Conservation (phyloP, 2,329 filamentous ascomycete genomes). For the Colletotrichum spaethianum region DNA sequence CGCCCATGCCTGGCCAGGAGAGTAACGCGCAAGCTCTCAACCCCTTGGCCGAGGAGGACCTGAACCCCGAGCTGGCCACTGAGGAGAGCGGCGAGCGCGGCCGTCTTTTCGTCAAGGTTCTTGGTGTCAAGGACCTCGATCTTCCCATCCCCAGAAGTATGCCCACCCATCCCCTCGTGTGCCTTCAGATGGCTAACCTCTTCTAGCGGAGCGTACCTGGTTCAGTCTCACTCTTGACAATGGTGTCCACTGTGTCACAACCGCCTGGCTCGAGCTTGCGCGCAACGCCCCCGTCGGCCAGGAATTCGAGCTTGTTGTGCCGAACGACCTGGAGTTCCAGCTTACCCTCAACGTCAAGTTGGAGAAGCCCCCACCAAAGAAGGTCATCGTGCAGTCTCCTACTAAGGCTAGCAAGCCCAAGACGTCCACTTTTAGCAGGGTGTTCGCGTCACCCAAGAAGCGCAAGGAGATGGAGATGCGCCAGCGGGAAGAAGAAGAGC, state of each 20-base stretch:
- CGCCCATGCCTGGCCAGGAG: conserved; percentile 89
- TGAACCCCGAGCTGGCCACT: conserved; percentile 67
- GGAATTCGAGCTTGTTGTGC: conserved; percentile 97
- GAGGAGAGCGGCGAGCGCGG: conserved; percentile 91
- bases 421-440: conserved; percentile 89
- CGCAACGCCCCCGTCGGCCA: conserved; percentile 95
- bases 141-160: conserved; percentile 91
- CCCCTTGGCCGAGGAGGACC: conserved; percentile 79
- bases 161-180: conserved; percentile 44
- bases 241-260: conserved; percentile 97
- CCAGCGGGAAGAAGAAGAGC: conserved; percentile 86
- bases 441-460: conserved; percentile 96
- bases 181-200: conserved; percentile 44
- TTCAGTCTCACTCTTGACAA: conserved; percentile 99
- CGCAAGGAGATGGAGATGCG: conserved; percentile 93
- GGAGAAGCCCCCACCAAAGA: conserved; percentile 79
- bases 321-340: conserved; percentile 99
- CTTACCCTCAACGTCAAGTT: conserved; percentile 96
- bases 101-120: conserved; percentile 97
- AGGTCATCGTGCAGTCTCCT: conserved; percentile 64
- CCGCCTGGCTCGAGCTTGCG: conserved; percentile 92
- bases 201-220: conserved; percentile 86
- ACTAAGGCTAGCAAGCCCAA: conserved; percentile 79
- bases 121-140: conserved; percentile 96
- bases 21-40: conserved; percentile 80